A percentile compares a stretch with the other conserved stretches of the same genome.
Conservation (phyloP, 129 eudicot genomes). For the Chrysanthemum seticuspe region DNA sequence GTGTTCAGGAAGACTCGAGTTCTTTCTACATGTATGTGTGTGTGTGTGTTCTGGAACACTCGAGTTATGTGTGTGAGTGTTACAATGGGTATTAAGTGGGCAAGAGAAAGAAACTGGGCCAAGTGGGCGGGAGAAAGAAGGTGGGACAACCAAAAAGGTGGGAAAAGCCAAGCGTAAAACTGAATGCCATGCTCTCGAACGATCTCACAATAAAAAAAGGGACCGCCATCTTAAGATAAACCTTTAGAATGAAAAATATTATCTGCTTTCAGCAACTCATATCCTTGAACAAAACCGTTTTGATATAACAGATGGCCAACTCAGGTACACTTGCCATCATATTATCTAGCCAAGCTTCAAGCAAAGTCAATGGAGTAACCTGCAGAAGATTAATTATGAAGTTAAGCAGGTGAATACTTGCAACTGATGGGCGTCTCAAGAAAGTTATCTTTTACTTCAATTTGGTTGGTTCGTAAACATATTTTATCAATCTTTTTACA, state of each 20-base stretch:
- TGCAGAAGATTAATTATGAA: conserved; percentile 24
- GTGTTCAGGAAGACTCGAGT: too few species aligned
- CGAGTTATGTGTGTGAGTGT: too few species aligned
- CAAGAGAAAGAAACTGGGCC: too few species aligned
- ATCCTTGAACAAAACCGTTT: conserved; percentile 97
- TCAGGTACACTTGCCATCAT: conserved; percentile 99
- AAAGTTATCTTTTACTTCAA: neutral
- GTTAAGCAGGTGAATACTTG: neutral
- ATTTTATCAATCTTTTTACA: neutral
- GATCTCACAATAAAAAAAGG: conserved; percentile 91
- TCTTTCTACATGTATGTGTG: too few species aligned
- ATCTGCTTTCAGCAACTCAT: conserved; percentile 91
- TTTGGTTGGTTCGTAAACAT: neutral
- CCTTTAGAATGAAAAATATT: conserved; percentile 88
- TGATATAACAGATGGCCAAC: conserved; percentile 91
- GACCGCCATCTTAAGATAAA: conserved; percentile 89
- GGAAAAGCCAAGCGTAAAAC: conserved; percentile 57
- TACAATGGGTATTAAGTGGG: too few species aligned
- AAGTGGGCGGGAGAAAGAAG: too few species aligned
- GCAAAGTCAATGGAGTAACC: conserved; percentile 96
- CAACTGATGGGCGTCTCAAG: neutral
- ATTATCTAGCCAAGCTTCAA: conserved; percentile 99
- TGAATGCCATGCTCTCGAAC: conserved; percentile 90
- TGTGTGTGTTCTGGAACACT: too few species aligned
- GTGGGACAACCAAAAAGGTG: too few species aligned